Evolutionary conservation across 176 grass and related monocot genomes (phyloP), one percentile per base, ranked within the genome.

Genomic region (Musa acuminata): DNA sequence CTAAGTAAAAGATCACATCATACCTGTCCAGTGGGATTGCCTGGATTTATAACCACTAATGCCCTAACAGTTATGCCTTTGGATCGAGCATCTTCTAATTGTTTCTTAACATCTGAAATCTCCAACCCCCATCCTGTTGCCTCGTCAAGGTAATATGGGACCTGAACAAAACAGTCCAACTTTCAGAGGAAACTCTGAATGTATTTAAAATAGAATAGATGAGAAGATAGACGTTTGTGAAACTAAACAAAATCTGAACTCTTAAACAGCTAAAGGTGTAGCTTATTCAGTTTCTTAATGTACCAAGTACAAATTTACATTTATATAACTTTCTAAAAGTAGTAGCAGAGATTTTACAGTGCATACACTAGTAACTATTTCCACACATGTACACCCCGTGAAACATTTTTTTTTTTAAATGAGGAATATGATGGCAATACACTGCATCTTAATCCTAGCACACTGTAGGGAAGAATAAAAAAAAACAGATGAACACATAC

Each of bases 1-100:
- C 49, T 53, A 71, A 17, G 7, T 13, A 24, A 84, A 43, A 67
- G 26, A 53, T 0, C 35, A 1, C 22, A 11, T 26, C 24, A 68
- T 59, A 92, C 92, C 76, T 96, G 87, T 52, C 92, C 89, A 80
- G 89, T 92, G 78, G 92, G 89, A 55, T 96, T 96, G 10, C 89
- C 87, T 54, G 92, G 91, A 80, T 95, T 95, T 79, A 95, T 79
- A 62, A 94, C 91, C 71, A 95, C 79, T 52, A 95, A 80, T 72
- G 78, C 87, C 67, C 87, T 90, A 21, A 95, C 88, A 49, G 16
- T 60, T 57, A 90, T 63, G 25, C 87, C 88, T 12, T 80, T 84
- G 62, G 85, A 82, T 60, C 85, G 73, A 16, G 88, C 85, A 80
- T n/a, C 76, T 55, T 90, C 69, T 51, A 95, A 76, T 72, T 95